Conservation (phyloP, 192 early-diverging fungal genomes). For the Podila epicladia region DNA sequence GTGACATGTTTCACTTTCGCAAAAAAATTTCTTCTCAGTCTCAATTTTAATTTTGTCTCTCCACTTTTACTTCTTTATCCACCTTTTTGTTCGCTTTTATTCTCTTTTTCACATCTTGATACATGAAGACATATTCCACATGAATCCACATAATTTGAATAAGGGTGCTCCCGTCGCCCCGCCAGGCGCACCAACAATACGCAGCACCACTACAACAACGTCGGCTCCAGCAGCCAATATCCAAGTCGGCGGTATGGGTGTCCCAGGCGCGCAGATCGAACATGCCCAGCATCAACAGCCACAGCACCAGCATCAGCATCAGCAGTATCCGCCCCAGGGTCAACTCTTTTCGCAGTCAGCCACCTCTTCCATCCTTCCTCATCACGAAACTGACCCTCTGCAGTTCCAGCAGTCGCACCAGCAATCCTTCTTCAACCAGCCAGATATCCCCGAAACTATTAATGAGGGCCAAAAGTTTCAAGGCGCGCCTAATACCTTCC, state of each 20-base stretch:
- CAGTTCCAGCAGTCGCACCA: constrained; percentile 11
- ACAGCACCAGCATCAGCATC: neutral
- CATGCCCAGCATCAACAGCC: neutral
- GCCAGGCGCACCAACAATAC: no score
- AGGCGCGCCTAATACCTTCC: neutral
- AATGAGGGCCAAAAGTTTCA: neutral
- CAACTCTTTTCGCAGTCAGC: neutral
- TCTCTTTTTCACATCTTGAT: neutral
- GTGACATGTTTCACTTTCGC: no score
- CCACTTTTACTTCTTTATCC: neutral
- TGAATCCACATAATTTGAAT: no score
- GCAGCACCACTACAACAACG: constrained; percentile 1
- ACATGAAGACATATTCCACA: no score
- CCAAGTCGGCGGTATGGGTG: constrained; percentile 3
- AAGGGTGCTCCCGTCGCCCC: no score
- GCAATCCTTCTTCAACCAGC: constrained; percentile 15
- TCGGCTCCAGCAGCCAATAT: neutral
- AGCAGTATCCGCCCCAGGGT: neutral
- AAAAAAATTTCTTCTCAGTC: neutral
- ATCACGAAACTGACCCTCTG: neutral
- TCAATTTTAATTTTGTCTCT: neutral
- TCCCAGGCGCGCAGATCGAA: constrained; percentile 8
- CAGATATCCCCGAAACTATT: neutral
- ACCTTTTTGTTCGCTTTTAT: neutral
- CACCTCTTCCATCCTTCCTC: no score